Conservation (phyloP, 2,329 filamentous ascomycete genomes). For the Thelonectria discophora region DNA sequence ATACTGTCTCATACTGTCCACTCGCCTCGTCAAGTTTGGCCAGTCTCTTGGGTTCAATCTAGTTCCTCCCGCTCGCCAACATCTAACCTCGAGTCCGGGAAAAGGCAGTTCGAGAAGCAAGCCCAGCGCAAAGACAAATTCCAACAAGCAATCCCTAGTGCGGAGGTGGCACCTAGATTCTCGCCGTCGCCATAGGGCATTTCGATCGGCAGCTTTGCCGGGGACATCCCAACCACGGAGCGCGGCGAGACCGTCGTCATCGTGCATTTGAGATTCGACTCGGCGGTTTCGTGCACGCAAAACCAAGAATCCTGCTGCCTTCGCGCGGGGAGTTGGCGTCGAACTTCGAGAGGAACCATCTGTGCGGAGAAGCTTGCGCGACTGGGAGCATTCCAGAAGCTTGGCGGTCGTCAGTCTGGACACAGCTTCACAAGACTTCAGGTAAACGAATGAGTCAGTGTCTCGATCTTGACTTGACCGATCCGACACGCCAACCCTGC, state of each 20-base stretch:
- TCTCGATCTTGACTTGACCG: background rate
- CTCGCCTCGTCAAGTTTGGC: background rate
- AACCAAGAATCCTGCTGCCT: background rate
- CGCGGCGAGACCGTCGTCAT: slow-evolving; percentile 61
- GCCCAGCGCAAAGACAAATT: background rate
- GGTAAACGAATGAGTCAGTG: background rate
- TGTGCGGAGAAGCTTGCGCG: background rate
- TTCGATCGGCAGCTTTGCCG: slow-evolving; percentile 35
- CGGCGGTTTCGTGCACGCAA: slow-evolving; percentile 46
- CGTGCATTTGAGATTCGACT: slow-evolving; percentile 53
- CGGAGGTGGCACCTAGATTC: slow-evolving; percentile 27
- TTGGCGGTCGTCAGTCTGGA: background rate
- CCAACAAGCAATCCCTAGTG: slow-evolving; percentile 24
- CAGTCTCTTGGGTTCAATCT: background rate
- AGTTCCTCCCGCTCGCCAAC: background rate
- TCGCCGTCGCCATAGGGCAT: slow-evolving; percentile 40
- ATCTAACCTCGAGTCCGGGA: background rate
- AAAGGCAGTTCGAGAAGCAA: background rate
- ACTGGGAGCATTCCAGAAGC: background rate
- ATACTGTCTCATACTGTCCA: too few relatives aligned
- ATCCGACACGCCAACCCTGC: background rate
- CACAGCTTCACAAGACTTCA: too few relatives aligned
- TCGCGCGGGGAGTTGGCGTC: background rate
- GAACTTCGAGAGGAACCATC: background rate
- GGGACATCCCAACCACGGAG: slow-evolving; percentile 46